Base-by-base conservation (phyloP, 768 basidiomycete genomes). In the Tephrocybe sp. region DNA sequence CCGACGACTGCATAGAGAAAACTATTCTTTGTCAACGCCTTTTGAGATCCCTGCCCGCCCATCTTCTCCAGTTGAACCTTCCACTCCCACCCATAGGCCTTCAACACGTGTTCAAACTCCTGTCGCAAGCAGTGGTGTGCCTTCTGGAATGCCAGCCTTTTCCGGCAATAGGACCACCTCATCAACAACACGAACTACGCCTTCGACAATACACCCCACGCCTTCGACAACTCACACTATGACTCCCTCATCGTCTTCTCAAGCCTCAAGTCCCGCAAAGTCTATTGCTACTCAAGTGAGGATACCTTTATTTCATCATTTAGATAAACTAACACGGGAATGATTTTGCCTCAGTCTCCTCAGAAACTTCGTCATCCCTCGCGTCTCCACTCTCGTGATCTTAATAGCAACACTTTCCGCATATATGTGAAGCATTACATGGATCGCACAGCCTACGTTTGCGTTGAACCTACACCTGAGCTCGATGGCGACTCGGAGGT, bases 391-490 rank as follows among this genome's bases (percentile, higher is more conserved):
- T 77, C 80, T 0, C 72, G 73, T 16, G 85, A 90, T 48, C 78
- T 91, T 22, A 90, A 80, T 2, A 76, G 71, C 3, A 84, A 84
- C 52, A 85, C 82, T 0, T 88, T 91, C 61, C 76, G 84, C 10
- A 76, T 88, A 31, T 89, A 91, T 57, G 56, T 91, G 52, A 88
- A 87, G 55, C 84, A 90, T 56, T 91, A 82, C 64, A 86, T 91
- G 84, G 81, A 87, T 57, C 71, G 83, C 57, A 75, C 73, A 0
- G 68, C 72, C 30, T 42, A 59, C 43, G 33, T 36, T 15, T 33
- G 47, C 29, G 10, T 37, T 8, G 27, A 33, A 19, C 30, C 27
- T 29, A 29, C 5, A 5, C 27, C 27, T 5, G 27, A 29, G 27
- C 11, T 11, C 27, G 27, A 29, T 5, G 27, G 10, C 52, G 62